Percentiles rank a stretch among this genome's conserved stretches.
These are phyloP conservation scores for Rutidosis leptorrhynchoides DNA, from an alignment of 129 eudicot species.

Conservation along the genomic window DNA sequence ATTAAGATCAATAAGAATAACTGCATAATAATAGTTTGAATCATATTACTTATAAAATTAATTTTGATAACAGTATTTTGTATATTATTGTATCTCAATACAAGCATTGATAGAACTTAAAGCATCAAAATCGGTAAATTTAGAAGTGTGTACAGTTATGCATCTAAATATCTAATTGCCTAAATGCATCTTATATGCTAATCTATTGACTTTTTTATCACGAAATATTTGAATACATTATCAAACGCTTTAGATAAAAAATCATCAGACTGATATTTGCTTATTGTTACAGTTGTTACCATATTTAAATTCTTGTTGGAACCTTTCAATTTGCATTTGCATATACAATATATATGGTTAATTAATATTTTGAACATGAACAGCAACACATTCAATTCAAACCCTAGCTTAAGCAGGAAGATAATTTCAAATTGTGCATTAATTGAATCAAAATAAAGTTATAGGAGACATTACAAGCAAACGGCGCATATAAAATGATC, in stretches of 20 bases:
- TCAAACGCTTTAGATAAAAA: not conserved
- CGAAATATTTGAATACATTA: not conserved
- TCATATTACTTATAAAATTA: too few species aligned
- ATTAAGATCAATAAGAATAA: not conserved
- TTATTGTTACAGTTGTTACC: too few species aligned
- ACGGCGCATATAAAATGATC: slow-evolving; percentile 65
- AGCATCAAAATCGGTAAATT: not conserved
- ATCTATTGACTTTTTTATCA: not conserved
- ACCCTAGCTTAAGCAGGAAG: slow-evolving; percentile 23
- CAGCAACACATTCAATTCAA: slow-evolving; percentile 8
- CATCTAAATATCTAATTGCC: not conserved
- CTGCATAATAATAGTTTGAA: too few species aligned
- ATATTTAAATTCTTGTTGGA: too few species aligned
- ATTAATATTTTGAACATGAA: not conserved
- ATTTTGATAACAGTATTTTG: not conserved
- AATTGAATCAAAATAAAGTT: not conserved
- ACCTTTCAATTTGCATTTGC: not conserved
- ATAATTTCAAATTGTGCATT: not conserved
- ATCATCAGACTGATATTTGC: not conserved
- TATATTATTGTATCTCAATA: not conserved
- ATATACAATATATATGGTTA: not conserved
- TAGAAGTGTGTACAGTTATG: not conserved
- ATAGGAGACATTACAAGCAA: slow-evolving; percentile 49
- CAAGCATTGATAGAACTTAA: not conserved
- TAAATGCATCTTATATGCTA: not conserved